phyloP scores from a whole-genome alignment of 2,329 filamentous ascomycete genomes.

The Chaetomiaceae sp. region DNA sequence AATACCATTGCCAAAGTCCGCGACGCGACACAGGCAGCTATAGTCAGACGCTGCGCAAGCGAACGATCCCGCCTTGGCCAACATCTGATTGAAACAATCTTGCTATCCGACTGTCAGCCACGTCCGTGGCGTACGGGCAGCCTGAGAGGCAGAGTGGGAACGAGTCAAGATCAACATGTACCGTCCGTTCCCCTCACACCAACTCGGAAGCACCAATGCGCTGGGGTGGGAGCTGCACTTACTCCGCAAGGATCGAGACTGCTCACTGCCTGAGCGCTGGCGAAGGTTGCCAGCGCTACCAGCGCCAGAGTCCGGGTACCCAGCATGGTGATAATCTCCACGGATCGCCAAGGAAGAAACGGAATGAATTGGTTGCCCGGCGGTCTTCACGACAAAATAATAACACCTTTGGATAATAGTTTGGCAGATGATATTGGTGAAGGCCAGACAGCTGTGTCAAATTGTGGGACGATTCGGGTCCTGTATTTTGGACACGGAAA shows the following conservation, averaged over 20 bases:
- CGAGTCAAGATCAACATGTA: too few species aligned
- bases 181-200: neutral
- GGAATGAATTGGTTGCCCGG: neutral
- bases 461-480: too few species aligned
- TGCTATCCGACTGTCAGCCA: slow-evolving; percentile 17
- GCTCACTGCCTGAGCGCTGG: slow-evolving; percentile 15
- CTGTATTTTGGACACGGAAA: neutral
- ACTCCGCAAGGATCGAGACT: slow-evolving; percentile 19
- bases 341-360: neutral
- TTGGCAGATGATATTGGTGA: neutral
- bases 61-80: slow-evolving; percentile 8
- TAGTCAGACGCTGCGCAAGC: slow-evolving; percentile 16
- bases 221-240: slow-evolving; percentile 4
- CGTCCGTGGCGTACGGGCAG: too few species aligned
- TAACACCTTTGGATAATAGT: neutral
- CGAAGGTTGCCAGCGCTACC: slow-evolving; percentile 16
- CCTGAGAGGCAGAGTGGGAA: too few species aligned
- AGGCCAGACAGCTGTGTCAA: too few species aligned
- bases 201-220: too few species aligned
- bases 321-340: slow-evolving; percentile 9
- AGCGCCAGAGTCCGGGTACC: slow-evolving; percentile 6
- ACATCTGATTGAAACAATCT: slow-evolving; percentile 14
- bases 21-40: slow-evolving; percentile 23
- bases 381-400: too few species aligned
- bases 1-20: slow-evolving; percentile 17